Evolutionary conservation across 306 rosid species (phyloP).

Genomic region (Betula pendula): DNA sequence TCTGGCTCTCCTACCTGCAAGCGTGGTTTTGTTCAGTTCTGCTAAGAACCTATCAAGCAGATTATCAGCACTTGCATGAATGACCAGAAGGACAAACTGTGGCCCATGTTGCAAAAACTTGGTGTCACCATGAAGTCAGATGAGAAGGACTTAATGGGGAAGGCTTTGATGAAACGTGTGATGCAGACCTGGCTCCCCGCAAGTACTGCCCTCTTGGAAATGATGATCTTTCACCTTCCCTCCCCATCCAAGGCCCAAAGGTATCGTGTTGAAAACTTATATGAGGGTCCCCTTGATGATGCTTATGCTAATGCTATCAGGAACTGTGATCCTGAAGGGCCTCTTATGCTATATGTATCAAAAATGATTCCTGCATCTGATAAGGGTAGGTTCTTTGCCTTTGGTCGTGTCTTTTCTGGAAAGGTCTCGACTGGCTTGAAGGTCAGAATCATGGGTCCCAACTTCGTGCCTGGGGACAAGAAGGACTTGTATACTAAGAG

Average conservation of each 20-base stretch:
- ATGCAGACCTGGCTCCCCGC: conserved; percentile 74
- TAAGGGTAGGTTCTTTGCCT: conserved; percentile 62
- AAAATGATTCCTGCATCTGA: conserved; percentile 70
- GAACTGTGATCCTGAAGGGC: conserved; percentile 56
- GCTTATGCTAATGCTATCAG: conserved; percentile 49
- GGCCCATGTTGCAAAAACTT: conserved; percentile 64
- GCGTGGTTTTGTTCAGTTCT: conserved; percentile 59
- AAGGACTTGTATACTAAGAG: conserved; percentile 55
- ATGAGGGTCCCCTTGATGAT: conserved; percentile 61
- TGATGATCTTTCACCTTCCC: conserved; percentile 77
- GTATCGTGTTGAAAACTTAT: conserved; percentile 66
- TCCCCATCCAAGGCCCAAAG: conserved; percentile 60
- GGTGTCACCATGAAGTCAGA: conserved; percentile 56
- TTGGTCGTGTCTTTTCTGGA: conserved; percentile 59
- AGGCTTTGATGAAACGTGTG: conserved; percentile 57
- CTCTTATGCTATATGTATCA: conserved; percentile 59
- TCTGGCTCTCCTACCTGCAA: conserved; percentile 48
- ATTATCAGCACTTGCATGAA: conserved; percentile 56
- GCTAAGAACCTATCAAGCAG: conserved; percentile 65
- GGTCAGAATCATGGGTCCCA: conserved; percentile 67
- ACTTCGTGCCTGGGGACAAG: conserved; percentile 54
- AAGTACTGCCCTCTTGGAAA: conserved; percentile 56
- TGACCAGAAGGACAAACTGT: conserved; percentile 62
- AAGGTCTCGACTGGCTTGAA: conserved; percentile 51
- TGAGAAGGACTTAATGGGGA: conserved; percentile 50